Evolutionary conservation across 495 filamentous ascomycete genomes (phyloP), one percentile per base, ranked within the genome.

Genomic region (Bathelium albidoporum): DNA sequence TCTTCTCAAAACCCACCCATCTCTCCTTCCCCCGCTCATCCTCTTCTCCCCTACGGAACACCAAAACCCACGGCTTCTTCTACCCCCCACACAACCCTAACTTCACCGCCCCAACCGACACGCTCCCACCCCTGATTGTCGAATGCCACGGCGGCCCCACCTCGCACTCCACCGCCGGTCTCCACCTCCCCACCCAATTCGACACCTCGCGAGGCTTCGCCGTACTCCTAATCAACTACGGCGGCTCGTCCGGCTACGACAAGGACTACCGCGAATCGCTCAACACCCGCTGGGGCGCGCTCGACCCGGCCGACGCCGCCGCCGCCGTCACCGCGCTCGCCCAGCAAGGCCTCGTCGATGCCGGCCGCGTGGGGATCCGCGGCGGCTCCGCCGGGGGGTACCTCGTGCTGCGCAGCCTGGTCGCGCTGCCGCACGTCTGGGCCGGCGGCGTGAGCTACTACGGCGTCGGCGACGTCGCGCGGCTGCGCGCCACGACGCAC

Each of bases 171-270:
- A 61, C 62, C 49, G 73, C 69, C 22, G 79, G 52, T 22, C 73
- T 72, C 55, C 68, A 39, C 24, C 69, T 81, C 53, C 66, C 65
- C 18, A 70, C 70, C 5, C 80, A 83, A 68, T 82, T 79, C 68
- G 81, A 69, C 62, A 82, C 81, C 11, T 78, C 77, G 3, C 73
- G 81, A 3, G 80, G 80, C 29, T 83, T 77, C 55, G 80, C 79
- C 24, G 74, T 78, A 44, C 73, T 73, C 36, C 67, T 72, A 20
- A 63, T 82, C 34, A 82, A 83, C 69, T 80, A 81, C 63, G 75
- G 74, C 18, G 81, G 80, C 0, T 79, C 76, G 2, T 75, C 77
- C 2, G 80, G 76, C 10, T 81, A 77, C 64, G 78, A 78, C 9
- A 73, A 77, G 9, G 75, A 70, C 28, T 82, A 81, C 62, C 73